Evolutionary conservation across 1,139 yeast species (phyloP), one percentile per base, ranked within the genome.

Genomic region (Nakaseomyces sp.): DNA sequence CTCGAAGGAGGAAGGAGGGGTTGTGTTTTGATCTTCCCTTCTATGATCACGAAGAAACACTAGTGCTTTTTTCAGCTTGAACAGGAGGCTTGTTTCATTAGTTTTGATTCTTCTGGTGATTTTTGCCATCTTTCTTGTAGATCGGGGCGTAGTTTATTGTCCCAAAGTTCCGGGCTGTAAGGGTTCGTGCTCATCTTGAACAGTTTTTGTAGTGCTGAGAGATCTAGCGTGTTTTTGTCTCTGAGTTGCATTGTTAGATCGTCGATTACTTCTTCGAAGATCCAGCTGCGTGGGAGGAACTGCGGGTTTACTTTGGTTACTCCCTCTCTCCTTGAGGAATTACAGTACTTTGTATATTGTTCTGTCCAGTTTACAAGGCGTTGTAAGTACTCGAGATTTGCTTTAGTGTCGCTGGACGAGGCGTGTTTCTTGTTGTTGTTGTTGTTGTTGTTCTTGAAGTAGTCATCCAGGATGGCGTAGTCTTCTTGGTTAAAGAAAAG

Each of bases 211-310:
- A 83, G 65, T 43, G 71, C 65, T 1, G 64, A 56, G 4, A 49
- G 48, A 37, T 58, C 62, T 8, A 58, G 26, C 19, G 50, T 43
- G 20, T 50, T 43, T 33, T 58, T 60, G n/a, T 61, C 58, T 19
- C 61, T 59, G 37, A 46, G 61, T 12, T 53, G 50, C 12, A 59
- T 61, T 19, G 54, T 54, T 2, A 64, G 52, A 18, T 66, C 65
- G 26, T 73, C 70, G 43, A 86, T 81, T 0, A 87, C 96, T 49
- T 88, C 91, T 46, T 87, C 89, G 44, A 91, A 68, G 43, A 89
- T 79, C 91, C 95, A 87, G 52, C 81, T 84, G 48, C 91, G 73
- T 13, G 96, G 94, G 13, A 85, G 72, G 57, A 91, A 89, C 32
- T 76, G 58, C 2, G 98, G 98, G 57, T 91, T 91, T 44, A 67